Base-by-base conservation (phyloP, 2,329 filamentous ascomycete species). In the Hypoxylon sp. region DNA sequence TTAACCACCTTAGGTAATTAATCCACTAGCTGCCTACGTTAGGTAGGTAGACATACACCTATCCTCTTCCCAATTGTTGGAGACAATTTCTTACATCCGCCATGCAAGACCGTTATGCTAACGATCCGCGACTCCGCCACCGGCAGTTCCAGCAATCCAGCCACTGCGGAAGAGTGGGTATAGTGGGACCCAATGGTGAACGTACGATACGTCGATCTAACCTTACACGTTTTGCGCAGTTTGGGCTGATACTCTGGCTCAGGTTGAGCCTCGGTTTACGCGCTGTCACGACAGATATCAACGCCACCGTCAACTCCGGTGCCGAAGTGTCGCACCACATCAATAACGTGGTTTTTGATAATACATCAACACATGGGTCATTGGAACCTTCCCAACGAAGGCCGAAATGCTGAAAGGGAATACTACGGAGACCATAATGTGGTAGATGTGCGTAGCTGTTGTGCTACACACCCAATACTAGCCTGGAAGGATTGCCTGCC, bases 281-380 rank as follows among this genome's bases (percentile, higher is more conserved):
- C 35, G 52, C 31, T 4, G 17, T 31, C 22, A 29, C 24, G 3
- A 26, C 14, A 6, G n/a, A 14, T 44, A 44, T 19, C 4, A 24
- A 39, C 17, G 14, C 5, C 2, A 47, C 11, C 31, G 2, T 5
- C 42, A 10, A 46, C 26, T 47, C 31, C 39, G 17, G 54, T 17
- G 54, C 39, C 5, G 54, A 56, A 47, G 35, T 54, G 39, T 42
- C 29, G 19, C 42, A 42, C n/a, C 44, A 47, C 11, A 26, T 29
- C 53, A 44, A 29, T 46, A 33, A 42, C 5, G 26, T n/a, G 11
- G 35, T 29, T 17, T n/a, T 19, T 26, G 26, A 56, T 56, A 47
- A 46, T n/a, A 56, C 53, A 56, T 35, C 11, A 33, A 29, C 39
- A 56, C 53, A 56, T 56, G 53, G 53, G 10, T 10, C 9, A n/a